Conservation (phyloP, 148 eudicot genomes). For the Polygonum aviculare region DNA sequence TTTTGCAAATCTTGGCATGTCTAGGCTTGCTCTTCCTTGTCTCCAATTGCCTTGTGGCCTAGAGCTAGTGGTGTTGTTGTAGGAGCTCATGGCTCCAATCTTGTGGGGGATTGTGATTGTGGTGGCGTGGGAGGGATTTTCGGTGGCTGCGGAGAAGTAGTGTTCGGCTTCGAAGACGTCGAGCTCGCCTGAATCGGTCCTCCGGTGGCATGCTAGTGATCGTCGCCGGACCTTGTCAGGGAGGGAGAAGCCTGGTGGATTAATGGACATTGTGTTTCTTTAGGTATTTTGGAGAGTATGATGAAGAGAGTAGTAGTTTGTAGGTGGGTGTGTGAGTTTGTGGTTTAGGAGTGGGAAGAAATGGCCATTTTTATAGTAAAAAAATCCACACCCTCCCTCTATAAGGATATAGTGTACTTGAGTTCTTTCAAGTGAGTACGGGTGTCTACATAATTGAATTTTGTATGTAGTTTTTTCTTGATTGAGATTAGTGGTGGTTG, state of each 20-base stretch:
- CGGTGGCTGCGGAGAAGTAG: slow-evolving; percentile 54
- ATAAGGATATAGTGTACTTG: not conserved
- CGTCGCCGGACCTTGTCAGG: slow-evolving; percentile 34
- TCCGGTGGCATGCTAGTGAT: slow-evolving; percentile 22
- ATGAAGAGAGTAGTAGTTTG: not conserved
- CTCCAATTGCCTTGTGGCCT: slow-evolving; percentile 19
- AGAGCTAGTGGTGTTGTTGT: not conserved
- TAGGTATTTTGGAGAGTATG: not conserved
- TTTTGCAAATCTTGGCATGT: slow-evolving; percentile 33
- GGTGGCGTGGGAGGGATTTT: slow-evolving; percentile 10
- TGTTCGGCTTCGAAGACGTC: slow-evolving; percentile 76
- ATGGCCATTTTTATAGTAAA: not conserved
- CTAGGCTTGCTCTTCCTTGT: slow-evolving; percentile 62
- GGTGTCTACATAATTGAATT: not conserved
- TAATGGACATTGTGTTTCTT: slow-evolving; percentile 40
- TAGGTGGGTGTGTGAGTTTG: not conserved
- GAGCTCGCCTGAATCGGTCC: slow-evolving; percentile 63
- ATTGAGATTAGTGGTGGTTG: too few relatives aligned
- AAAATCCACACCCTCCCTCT: not conserved
- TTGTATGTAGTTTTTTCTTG: not conserved
- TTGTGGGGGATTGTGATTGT: not conserved
- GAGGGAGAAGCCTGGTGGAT: slow-evolving; percentile 8
- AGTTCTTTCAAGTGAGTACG: not conserved
- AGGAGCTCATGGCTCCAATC: not conserved
- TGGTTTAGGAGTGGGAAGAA: not conserved